Evolutionary conservation across 768 basidiomycete species (phyloP).

Genomic region (Holtermannia corniformis): DNA sequence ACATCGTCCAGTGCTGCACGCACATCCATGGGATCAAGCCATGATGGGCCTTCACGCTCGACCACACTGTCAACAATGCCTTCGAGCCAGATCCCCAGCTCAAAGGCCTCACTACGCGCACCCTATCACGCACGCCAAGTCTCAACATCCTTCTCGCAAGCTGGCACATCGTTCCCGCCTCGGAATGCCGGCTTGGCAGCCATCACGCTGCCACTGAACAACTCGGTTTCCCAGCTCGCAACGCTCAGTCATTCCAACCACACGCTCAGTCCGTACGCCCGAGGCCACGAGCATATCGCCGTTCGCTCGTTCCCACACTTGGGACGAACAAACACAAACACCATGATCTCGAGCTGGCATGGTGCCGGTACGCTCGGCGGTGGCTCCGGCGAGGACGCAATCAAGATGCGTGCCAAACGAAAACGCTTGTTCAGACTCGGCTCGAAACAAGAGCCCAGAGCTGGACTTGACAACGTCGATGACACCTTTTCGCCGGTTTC

Average conservation of each 20-base stretch:
- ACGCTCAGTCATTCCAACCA: constrained; percentile 83
- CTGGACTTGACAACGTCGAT: neutral
- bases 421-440: constrained; percentile 9
- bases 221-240: constrained; percentile 72
- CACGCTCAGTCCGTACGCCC: constrained; percentile 87
- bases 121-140: neutral
- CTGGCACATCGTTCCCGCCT: constrained; percentile 23
- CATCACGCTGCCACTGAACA: constrained; percentile 48
- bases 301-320: constrained; percentile 71
- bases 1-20: neutral
- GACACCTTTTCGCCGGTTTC: neutral
- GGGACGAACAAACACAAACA: constrained; percentile 13
- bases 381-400: neutral
- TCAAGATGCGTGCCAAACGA: constrained; percentile 2
- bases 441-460: neutral
- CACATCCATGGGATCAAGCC: neutral
- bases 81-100: constrained; percentile 19
- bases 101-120: constrained; percentile 19
- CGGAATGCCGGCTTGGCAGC: constrained; percentile 21
- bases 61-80: constrained; percentile 13
- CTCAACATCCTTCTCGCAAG: constrained; percentile 11
- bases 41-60: constrained; percentile 7
- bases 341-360: neutral
- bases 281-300: constrained; percentile 80
- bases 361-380: neutral